These are phyloP conservation scores for Claviceps spartinae DNA, from an alignment of 2,329 filamentous ascomycete genomes.

Conservation along the genomic window DNA sequence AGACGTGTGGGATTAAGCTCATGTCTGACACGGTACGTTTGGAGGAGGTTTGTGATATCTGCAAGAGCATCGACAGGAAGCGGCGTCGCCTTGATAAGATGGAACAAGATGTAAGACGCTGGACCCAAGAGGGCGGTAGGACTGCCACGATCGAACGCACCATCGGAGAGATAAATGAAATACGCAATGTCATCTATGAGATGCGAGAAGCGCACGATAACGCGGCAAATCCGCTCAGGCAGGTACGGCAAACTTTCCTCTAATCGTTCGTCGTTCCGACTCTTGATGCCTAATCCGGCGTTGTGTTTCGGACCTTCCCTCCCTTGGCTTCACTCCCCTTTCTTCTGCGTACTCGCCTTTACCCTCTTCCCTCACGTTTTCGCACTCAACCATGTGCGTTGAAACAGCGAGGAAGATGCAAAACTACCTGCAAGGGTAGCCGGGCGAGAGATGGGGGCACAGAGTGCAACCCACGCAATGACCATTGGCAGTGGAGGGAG, in stretches of 20 bases:
- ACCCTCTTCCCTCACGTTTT: neutral
- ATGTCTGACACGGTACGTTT: slow-evolving; percentile 57
- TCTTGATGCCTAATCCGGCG: too few species aligned
- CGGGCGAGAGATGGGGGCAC: neutral
- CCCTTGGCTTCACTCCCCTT: neutral
- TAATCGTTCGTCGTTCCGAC: neutral
- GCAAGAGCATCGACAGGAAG: slow-evolving; percentile 83
- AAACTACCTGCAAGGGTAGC: neutral
- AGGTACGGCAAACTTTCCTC: slow-evolving; percentile 12
- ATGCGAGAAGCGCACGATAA: slow-evolving; percentile 29
- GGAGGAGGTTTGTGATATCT: slow-evolving; percentile 61
- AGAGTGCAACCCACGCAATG: neutral
- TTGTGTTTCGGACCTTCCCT: too few species aligned
- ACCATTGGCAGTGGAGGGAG: neutral
- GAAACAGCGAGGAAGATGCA: slow-evolving; percentile 5
- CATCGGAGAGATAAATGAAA: slow-evolving; percentile 52
- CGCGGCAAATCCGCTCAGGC: slow-evolving; percentile 21
- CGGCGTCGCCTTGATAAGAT: slow-evolving; percentile 62
- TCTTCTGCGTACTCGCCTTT: neutral
- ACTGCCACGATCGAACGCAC: slow-evolving; percentile 60
- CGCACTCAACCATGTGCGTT: neutral
- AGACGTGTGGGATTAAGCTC: slow-evolving; percentile 90
- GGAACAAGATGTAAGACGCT: slow-evolving; percentile 59
- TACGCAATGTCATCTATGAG: slow-evolving; percentile 44
- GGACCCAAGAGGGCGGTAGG: slow-evolving; percentile 63